Percentiles rank a stretch among this genome's conserved stretches.
phyloP scores from a whole-genome alignment of 73 alveolate genomes.

The Paramecium octaurelia region DNA sequence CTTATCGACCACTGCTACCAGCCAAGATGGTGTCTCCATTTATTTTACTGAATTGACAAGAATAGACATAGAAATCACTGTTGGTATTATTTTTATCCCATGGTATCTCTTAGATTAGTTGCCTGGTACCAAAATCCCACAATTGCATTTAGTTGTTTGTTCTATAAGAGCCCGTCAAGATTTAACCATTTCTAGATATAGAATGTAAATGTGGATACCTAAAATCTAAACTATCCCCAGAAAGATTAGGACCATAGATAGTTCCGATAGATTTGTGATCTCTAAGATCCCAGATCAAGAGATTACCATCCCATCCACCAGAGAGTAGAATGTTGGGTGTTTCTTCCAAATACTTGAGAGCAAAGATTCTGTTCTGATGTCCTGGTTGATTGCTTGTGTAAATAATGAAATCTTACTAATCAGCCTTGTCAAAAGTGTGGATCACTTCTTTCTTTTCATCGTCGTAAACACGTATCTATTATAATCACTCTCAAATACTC shows the following conservation, averaged over 20 bases:
- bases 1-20: conserved; percentile 79
- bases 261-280: conserved; percentile 74
- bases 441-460: conserved; percentile 69
- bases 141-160: conserved; percentile 71
- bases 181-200: conserved; percentile 66
- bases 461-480: conserved; percentile 68
- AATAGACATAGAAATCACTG: conserved; percentile 72
- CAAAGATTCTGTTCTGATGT: conserved; percentile 83
- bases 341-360: conserved; percentile 76
- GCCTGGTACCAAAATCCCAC: conserved; percentile 83
- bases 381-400: conserved; percentile 67
- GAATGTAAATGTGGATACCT: neutral
- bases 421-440: conserved; percentile 71
- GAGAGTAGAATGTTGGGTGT: conserved; percentile 70
- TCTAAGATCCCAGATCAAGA: conserved; percentile 85
- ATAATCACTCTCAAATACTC: neutral
- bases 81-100: conserved; percentile 71
- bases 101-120: conserved; percentile 65
- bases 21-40: conserved; percentile 76
- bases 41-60: conserved; percentile 71
- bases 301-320: conserved; percentile 95
- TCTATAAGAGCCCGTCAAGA: conserved; percentile 83
- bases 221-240: conserved; percentile 81
- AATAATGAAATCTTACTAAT: conserved; percentile 50
- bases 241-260: conserved; percentile 78